Base-by-base conservation (phyloP, 2,329 filamentous ascomycete genomes). In the Epichloe scottii region DNA sequence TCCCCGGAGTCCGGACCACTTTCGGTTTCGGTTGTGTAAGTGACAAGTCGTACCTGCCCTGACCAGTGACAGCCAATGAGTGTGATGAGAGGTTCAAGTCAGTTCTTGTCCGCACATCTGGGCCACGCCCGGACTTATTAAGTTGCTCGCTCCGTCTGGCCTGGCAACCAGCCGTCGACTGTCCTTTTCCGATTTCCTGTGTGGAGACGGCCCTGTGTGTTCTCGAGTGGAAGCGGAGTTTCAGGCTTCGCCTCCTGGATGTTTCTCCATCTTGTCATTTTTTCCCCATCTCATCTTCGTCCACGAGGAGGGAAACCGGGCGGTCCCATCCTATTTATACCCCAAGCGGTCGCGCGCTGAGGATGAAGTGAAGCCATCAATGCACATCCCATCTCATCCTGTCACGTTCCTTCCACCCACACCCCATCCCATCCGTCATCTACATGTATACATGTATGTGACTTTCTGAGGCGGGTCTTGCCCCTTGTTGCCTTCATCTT, bases 241-340 rank as follows among this genome's bases (percentile, higher is more conserved):
- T 40, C 41, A 7, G 23, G 4, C 21, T 14, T 15, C 23, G 23
- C 23, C 23, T 26, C 23, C 33, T 17, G 21, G 34, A 39, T 35
- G 26, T 15, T 14, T 21, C 12, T 38, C 35, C 4, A n/a, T 43
- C 39, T 30, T 15, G 14, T 44, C 48, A 35, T 44, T 33, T 38
- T 23, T 3, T 39, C 2, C 12, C 43, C 35, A 23, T 40, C 23
- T 38, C n/a, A 44, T 40, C 23, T 26, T 26, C 23, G 23, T 26
- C 23, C 14, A 21, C 30, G 43, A 34, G 17, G 26, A 37, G 21
- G 14, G 14, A 8, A 38, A 38, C n/a, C 21, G 51, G 53, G 46
- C 30, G 37, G 17, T 11, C 38, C 26, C 26, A 15, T 21, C 48
- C n/a, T 46, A 51, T 55, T 53, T 55, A 53, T 53, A 53, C 51